Evolutionary conservation across 352 stramenopile species (phyloP).

Genomic region (Aphanomyces invadans): DNA sequence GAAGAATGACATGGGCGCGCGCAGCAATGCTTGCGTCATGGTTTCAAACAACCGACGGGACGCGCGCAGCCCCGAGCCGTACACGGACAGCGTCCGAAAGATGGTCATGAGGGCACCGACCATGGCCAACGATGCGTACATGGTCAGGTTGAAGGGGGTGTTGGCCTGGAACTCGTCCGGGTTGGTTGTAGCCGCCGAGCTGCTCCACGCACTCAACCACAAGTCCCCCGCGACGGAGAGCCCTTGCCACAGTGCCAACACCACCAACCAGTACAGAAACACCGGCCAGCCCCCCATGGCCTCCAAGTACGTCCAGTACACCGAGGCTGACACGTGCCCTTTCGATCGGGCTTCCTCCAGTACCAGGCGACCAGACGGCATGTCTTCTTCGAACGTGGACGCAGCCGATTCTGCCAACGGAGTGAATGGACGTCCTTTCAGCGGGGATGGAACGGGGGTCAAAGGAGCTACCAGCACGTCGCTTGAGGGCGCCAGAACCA

Average conservation of each 20-base stretch:
- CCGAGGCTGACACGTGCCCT: no score
- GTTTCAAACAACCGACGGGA: slow-evolving; percentile 75
- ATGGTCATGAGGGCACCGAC: slow-evolving; percentile 50
- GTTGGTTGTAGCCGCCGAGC: background rate
- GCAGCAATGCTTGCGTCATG: slow-evolving; percentile 77
- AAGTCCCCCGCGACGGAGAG: slow-evolving; percentile 2
- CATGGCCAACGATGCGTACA: slow-evolving; percentile 50
- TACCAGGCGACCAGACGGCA: no score
- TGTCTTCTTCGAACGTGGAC: no score
- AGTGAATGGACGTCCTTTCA: no score
- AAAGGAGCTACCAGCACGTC: no score
- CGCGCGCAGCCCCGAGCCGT: slow-evolving; percentile 43
- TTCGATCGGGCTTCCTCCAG: no score
- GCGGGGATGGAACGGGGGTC: no score
- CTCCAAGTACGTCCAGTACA: slow-evolving; percentile 53
- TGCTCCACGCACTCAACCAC: slow-evolving; percentile 8
- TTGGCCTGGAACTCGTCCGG: background rate
- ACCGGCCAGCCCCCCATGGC: slow-evolving; percentile 29
- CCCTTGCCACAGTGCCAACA: background rate
- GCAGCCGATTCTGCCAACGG: no score
- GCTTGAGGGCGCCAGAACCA: no score
- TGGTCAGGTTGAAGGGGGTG: slow-evolving; percentile 36
- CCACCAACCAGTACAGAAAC: background rate
- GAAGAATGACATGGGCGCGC: slow-evolving; percentile 91
- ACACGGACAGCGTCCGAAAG: slow-evolving; percentile 50